Evolutionary conservation across 345 rosid species (phyloP), one percentile per base, ranked within the genome.

Genomic region (Crucihimalaya himalaica): DNA sequence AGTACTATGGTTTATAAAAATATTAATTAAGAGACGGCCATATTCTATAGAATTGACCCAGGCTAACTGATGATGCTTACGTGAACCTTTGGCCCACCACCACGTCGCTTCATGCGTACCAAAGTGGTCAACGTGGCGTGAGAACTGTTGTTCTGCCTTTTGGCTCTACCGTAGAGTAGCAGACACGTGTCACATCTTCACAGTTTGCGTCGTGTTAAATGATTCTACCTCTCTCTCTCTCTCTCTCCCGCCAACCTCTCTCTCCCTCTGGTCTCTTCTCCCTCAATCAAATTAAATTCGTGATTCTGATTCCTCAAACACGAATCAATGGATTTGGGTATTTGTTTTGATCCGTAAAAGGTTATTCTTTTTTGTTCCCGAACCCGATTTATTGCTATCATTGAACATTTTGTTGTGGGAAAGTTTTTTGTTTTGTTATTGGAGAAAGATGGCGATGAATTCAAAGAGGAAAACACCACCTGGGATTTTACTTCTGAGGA

Each of bases 231-330:
- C 87, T 61, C 74, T 43, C 20, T 43, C 19, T 16, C 11, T 7
- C 54, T 58, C 48, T 19, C 75, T 47, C 84, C 89, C 96, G 93
- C 90, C 92, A 86, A 50, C 79, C 53, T 73, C 93, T 88, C 84
- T 52, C 85, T 51, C 84, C 78, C 87, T 61, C 74, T 43, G 6
- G 12, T 60, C 70, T 16, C 23, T 56, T 45, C 20, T 74, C 73
- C 55, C 69, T 58, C 72, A 16, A 65, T 71, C 69, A 71, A 67
- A 70, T 61, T 53, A 70, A 46, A 46, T 46, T 57, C 34, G 68
- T 71, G 80, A 71, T 50, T 77, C 57, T 50, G n/a, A 48, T 70
- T 57, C 46, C 47, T n/a, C 47, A 56, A 46, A 34, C n/a, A 32
- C 58, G 8, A 62, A 63, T 69, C 39, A 21, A 54, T 69, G 59